phyloP scores from a whole-genome alignment of 2,329 filamentous ascomycete genomes.

The Gaeumannomyces sp. region DNA sequence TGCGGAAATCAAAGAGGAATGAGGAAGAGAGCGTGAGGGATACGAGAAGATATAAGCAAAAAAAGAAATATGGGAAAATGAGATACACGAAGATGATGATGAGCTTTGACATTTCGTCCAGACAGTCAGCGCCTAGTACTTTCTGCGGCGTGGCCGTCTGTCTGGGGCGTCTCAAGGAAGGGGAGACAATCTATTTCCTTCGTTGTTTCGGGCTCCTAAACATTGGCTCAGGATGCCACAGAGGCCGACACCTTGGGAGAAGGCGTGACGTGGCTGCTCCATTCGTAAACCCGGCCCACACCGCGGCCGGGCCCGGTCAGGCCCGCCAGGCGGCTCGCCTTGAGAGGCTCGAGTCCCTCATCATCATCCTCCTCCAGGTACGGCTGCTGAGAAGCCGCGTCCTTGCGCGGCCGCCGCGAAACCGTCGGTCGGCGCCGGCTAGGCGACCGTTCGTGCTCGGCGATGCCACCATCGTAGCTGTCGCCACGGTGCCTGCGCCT shows the following conservation, averaged over 20 bases:
- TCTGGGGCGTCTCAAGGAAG: neutral
- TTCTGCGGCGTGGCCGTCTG: neutral
- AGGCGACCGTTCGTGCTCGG: slow-evolving; percentile 2
- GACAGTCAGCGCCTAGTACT: neutral
- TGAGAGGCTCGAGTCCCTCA: slow-evolving; percentile 5
- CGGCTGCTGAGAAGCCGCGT: neutral
- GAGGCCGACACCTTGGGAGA: slow-evolving; percentile 15
- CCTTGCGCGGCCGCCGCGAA: slow-evolving; percentile 4
- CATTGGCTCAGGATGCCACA: slow-evolving; percentile 1
- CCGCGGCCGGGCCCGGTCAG: slow-evolving; percentile 38
- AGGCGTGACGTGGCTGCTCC: slow-evolving; percentile 41
- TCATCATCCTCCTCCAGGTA: slow-evolving; percentile 6
- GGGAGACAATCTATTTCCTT: neutral
- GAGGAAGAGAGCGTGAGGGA: neutral
- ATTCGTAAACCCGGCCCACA: slow-evolving; percentile 41
- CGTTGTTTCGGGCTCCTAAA: neutral
- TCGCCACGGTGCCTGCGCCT: slow-evolving; percentile 4
- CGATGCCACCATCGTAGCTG: slow-evolving; percentile 1
- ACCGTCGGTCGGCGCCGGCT: slow-evolving; percentile 5
- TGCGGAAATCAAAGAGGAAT: neutral
- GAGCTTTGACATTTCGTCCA: neutral
- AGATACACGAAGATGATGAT: neutral
- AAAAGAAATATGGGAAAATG: neutral
- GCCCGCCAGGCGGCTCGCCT: slow-evolving; percentile 31
- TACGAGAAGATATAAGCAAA: neutral